A percentile compares a stretch with the other conserved stretches of the same genome.
These are phyloP conservation scores for Chlamydomonas schloesseri DNA, from an alignment of 139 green algal genomes.

Conservation along the genomic window DNA sequence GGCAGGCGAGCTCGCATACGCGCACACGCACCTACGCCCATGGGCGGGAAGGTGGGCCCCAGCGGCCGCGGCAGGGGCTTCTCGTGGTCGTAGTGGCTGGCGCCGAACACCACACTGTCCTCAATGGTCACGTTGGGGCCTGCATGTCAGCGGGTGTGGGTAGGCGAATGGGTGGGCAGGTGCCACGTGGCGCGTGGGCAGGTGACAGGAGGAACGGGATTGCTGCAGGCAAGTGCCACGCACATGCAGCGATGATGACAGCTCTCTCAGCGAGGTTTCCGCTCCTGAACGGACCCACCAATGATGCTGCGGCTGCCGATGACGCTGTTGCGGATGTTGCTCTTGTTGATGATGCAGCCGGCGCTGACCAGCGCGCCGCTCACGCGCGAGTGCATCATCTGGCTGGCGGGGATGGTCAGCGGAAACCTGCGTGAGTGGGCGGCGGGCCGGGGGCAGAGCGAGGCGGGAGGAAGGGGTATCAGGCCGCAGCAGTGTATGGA, in stretches of 20 bases:
- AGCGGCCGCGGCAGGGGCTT: conserved; percentile 68
- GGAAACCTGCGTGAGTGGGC: conserved; percentile 15
- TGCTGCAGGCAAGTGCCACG: too few species aligned
- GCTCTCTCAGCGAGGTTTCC: too few species aligned
- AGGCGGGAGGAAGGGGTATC: background rate
- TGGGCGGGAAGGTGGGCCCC: conserved; percentile 72
- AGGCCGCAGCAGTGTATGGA: too few species aligned
- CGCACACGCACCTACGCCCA: conserved; percentile 82
- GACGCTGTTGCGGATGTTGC: conserved; percentile 67
- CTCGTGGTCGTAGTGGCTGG: conserved; percentile 91
- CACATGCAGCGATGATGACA: too few species aligned
- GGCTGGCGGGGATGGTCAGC: conserved; percentile 30
- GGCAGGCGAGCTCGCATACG: too few species aligned
- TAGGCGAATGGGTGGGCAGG: background rate
- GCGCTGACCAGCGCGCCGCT: conserved; percentile 54
- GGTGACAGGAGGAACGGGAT: too few species aligned
- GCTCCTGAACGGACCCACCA: too few species aligned
- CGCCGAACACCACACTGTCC: conserved; percentile 91
- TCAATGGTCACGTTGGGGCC: conserved; percentile 50
- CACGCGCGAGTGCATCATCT: conserved; percentile 25
- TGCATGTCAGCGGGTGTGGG: background rate
- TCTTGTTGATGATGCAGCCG: conserved; percentile 47
- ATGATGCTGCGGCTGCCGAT: conserved; percentile 75
- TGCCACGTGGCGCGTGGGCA: too few species aligned
- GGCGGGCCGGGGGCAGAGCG: background rate